Evolutionary conservation across 176 grass and related monocot species (phyloP).

Genomic region (Panicum miliaceum): DNA sequence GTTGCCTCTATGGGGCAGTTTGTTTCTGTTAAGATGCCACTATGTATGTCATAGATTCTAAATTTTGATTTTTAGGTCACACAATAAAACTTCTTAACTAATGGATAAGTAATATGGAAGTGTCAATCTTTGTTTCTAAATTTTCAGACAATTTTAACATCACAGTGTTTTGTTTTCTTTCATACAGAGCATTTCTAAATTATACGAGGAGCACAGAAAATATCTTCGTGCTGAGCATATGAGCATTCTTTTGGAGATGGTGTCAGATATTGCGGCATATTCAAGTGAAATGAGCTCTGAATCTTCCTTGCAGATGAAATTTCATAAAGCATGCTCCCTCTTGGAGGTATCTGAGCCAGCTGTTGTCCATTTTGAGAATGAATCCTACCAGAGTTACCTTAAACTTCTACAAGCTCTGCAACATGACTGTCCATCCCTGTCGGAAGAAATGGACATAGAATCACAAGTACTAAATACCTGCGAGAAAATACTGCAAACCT

Average conservation of each 20-base stretch:
- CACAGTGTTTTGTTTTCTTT: conserved; percentile 33
- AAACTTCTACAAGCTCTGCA: conserved; percentile 79
- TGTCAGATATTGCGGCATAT: conserved; percentile 74
- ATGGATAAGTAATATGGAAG: conserved; percentile 12
- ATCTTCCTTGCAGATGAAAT: conserved; percentile 62
- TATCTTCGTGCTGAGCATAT: conserved; percentile 61
- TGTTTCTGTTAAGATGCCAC: background rate
- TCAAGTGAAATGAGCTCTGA: conserved; percentile 80
- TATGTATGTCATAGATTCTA: background rate
- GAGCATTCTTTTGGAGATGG: conserved; percentile 78
- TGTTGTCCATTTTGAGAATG: conserved; percentile 91
- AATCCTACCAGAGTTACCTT: conserved; percentile 78
- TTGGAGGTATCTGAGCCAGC: conserved; percentile 93
- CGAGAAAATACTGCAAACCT: conserved; percentile 71
- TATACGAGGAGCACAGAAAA: conserved; percentile 67
- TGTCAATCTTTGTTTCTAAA: background rate
- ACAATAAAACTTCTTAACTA: background rate
- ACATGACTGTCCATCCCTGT: conserved; percentile 55
- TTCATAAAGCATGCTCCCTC: conserved; percentile 86
- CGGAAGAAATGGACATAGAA: conserved; percentile 69
- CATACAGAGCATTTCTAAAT: conserved; percentile 64
- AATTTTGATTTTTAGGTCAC: conserved; percentile 27
- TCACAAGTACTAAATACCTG: conserved; percentile 64
- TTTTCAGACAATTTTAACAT: conserved; percentile 1
- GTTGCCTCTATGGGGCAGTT: background rate